These are phyloP conservation scores for Eleusine indica DNA, from an alignment of 176 grass and related monocot species.

Conservation along the genomic window DNA sequence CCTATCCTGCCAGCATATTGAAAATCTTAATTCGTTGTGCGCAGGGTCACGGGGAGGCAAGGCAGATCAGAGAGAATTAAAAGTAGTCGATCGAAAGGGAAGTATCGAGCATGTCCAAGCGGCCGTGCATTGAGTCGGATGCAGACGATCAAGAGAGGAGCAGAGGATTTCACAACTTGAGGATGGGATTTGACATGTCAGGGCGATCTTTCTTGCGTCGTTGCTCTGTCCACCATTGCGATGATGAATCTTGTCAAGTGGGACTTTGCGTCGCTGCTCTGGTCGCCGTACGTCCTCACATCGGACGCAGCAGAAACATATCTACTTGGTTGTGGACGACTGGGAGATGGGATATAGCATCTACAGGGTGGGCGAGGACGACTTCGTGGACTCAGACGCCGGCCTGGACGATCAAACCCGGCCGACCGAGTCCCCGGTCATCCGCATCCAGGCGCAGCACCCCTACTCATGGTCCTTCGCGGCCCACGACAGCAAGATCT, in stretches of 20 bases:
- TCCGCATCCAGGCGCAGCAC: constrained; percentile 4
- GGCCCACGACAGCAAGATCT: not conserved
- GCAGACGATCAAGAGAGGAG: not conserved
- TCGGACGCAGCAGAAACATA: not conserved
- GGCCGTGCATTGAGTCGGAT: not conserved
- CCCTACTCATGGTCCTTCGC: not conserved
- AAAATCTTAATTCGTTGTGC: no score
- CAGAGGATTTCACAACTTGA: not conserved
- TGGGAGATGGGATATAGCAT: constrained; percentile 27
- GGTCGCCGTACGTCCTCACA: no score
- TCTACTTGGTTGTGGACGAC: constrained; percentile 23
- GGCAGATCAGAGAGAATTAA: no score
- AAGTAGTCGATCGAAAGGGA: no score
- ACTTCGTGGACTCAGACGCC: not conserved
- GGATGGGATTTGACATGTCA: not conserved
- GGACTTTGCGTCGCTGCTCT: not conserved
- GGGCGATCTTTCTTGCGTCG: no score
- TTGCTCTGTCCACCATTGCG: not conserved
- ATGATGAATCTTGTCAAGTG: not conserved
- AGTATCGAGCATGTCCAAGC: not conserved
- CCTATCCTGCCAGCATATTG: no score
- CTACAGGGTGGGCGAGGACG: constrained; percentile 13
- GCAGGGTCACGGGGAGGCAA: no score
- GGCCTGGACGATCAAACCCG: no score
- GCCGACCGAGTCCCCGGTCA: not conserved